phyloP scores from a whole-genome alignment of 257 asterid genomes.

The Jasminum sambac region DNA sequence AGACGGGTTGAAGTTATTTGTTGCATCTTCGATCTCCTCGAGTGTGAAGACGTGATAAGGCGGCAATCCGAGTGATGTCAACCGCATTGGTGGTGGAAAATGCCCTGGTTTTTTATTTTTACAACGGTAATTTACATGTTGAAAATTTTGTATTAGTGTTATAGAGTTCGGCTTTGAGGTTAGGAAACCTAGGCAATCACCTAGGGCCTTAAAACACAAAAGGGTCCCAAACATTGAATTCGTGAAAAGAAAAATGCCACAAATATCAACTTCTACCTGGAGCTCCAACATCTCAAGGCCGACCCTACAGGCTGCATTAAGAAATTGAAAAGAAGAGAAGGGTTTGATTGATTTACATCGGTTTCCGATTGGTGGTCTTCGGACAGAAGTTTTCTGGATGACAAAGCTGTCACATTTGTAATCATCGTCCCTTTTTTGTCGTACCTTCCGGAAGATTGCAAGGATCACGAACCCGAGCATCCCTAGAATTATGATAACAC shows the following conservation, averaged over 20 bases:
- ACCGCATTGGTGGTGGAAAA: conserved; percentile 64
- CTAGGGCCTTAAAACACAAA: too few species aligned
- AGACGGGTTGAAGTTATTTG: conserved; percentile 70
- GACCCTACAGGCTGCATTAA: not conserved
- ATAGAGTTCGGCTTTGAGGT: too few species aligned
- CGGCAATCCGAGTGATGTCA: conserved; percentile 77
- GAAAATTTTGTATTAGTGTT: not conserved
- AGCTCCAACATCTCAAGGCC: too few species aligned
- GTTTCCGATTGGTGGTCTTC: conserved; percentile 39
- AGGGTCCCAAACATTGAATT: too few species aligned
- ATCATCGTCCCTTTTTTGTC: conserved; percentile 37
- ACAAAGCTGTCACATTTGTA: conserved; percentile 55
- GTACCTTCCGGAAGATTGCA: conserved; percentile 41
- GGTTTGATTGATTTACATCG: conserved; percentile 51
- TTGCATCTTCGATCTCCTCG: conserved; percentile 94
- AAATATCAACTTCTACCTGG: too few species aligned
- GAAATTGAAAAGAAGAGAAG: conserved; percentile 9
- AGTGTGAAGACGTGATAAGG: conserved; percentile 81
- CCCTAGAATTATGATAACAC: conserved; percentile 45
- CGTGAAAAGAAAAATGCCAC: too few species aligned
- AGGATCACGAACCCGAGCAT: conserved; percentile 52
- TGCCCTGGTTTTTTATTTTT: conserved; percentile 39
- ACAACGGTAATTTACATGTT: not conserved
- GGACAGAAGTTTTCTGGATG: conserved; percentile 46
- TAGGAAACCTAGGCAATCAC: too few species aligned